Percentiles rank a stretch among this genome's conserved stretches.
These are phyloP conservation scores for Cryptococcus depauperatus DNA, from an alignment of 1,284 basidiomycete genomes.

Conservation along the genomic window DNA sequence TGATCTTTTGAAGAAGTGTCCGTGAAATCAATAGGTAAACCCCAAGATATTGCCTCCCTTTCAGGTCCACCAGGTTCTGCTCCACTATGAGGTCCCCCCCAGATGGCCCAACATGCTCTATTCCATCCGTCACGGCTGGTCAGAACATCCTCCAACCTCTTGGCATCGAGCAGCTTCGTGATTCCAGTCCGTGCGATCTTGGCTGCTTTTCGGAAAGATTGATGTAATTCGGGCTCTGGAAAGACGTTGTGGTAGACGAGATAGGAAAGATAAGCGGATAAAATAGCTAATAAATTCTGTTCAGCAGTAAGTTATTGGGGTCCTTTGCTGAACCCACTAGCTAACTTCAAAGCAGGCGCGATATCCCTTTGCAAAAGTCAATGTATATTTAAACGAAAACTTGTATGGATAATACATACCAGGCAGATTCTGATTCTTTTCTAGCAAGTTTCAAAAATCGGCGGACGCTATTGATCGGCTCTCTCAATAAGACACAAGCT, in stretches of 20 bases:
- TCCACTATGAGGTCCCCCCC: constrained; percentile 20
- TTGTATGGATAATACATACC: constrained; percentile 17
- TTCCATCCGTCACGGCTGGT: constrained; percentile 18
- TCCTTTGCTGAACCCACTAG: constrained; percentile 16
- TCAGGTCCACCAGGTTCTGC: constrained; percentile 8
- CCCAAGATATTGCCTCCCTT: too few relatives aligned
- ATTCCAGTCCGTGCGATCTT: constrained; percentile 23
- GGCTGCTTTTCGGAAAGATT: constrained; percentile 14
- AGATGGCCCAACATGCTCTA: constrained; percentile 20
- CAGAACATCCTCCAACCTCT: constrained; percentile 27
- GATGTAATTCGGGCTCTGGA: constrained; percentile 16
- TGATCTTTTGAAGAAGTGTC: too few relatives aligned
- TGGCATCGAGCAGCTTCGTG: constrained; percentile 15
- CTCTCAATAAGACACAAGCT: constrained; percentile 25
- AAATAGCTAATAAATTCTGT: constrained; percentile 13
- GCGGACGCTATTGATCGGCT: constrained; percentile 25
- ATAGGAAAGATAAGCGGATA: constrained; percentile 30
- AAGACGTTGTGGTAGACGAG: constrained; percentile 24
- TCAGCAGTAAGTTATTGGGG: background rate
- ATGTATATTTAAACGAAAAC: too few relatives aligned
- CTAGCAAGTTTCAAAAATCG: constrained; percentile 33
- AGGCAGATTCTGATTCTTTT: constrained; percentile 26
- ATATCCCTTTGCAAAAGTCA: constrained; percentile 36
- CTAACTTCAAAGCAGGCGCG: constrained; percentile 21
- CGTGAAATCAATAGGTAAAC: too few relatives aligned